A percentile compares a stretch with the other conserved stretches of the same genome.
Evolutionary conservation across 169 alveolate genomes (phyloP).

Genomic region (Babesia ovis): DNA sequence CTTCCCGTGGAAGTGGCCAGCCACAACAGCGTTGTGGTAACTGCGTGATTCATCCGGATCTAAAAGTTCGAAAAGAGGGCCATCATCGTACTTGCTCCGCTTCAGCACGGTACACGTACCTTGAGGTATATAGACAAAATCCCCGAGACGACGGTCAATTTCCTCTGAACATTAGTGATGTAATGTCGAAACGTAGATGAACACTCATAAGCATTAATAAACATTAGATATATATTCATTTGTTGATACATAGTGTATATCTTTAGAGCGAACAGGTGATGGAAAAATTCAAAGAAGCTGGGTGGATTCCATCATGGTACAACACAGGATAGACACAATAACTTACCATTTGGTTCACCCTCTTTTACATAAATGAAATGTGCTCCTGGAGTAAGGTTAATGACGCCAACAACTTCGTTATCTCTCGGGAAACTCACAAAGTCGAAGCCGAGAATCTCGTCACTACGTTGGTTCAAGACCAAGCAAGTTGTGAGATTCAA

Average conservation of each 20-base stretch:
- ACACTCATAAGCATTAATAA: too few relatives aligned
- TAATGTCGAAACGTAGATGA: too few relatives aligned
- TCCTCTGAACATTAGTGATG: conserved; percentile 26
- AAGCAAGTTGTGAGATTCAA: conserved; percentile 35
- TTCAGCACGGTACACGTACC: conserved; percentile 36
- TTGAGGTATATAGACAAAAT: conserved; percentile 18
- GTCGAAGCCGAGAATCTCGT: conserved; percentile 59
- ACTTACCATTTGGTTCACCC: conserved; percentile 26
- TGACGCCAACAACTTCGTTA: conserved; percentile 44
- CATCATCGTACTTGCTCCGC: conserved; percentile 29
- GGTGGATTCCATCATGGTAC: too few relatives aligned
- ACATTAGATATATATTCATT: too few relatives aligned
- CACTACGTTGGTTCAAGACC: conserved; percentile 56
- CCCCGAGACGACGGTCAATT: conserved; percentile 48
- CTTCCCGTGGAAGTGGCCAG: conserved; percentile 43
- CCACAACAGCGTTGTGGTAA: conserved; percentile 36
- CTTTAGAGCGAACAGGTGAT: too few relatives aligned
- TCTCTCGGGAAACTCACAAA: conserved; percentile 48
- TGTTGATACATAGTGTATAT: too few relatives aligned
- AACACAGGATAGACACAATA: background rate
- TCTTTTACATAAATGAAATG: conserved; percentile 54
- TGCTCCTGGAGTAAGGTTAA: conserved; percentile 57
- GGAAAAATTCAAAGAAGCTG: too few relatives aligned
- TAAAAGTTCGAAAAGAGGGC: conserved; percentile 34
- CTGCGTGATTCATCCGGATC: conserved; percentile 22